phyloP scores from a whole-genome alignment of 495 filamentous ascomycete species.

The Choiromyces venosus region DNA sequence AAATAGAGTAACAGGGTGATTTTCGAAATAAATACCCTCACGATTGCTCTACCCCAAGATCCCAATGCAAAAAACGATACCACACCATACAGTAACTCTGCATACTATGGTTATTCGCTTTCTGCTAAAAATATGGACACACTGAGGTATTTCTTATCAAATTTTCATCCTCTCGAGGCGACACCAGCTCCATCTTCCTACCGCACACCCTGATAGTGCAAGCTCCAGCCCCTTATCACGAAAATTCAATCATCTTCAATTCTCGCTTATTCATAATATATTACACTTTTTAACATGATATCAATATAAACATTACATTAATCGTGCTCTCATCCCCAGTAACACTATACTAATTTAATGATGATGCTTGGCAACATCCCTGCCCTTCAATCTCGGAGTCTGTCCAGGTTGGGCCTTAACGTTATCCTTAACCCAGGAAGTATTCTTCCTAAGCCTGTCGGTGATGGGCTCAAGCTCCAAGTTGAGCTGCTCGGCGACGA shows the following conservation, averaged over 20 bases:
- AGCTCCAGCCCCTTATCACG: not conserved
- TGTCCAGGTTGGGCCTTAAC: conserved; percentile 29
- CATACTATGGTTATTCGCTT: not conserved
- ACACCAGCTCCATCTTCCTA: not conserved
- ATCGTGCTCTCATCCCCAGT: too few species aligned
- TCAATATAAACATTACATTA: conserved; percentile 14
- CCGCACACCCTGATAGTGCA: not conserved
- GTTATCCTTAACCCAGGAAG: conserved; percentile 28
- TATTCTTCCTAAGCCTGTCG: conserved; percentile 51
- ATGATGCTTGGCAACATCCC: conserved; percentile 20
- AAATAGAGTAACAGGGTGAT: too few species aligned
- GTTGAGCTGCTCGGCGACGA: conserved; percentile 58
- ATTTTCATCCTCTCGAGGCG: not conserved
- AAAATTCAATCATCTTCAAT: not conserved
- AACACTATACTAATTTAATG: conserved; percentile 14
- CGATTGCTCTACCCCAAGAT: not conserved
- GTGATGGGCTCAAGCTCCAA: conserved; percentile 56
- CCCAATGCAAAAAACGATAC: not conserved
- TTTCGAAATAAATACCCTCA: too few species aligned
- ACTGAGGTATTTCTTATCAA: too few species aligned
- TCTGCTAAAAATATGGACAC: not conserved
- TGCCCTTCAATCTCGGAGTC: conserved; percentile 23
- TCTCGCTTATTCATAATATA: not conserved
- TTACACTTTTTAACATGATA: conserved; percentile 11
- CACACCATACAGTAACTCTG: not conserved